Conservation (phyloP, 2,329 filamentous ascomycete genomes). For the Beauveria brongniartii region DNA sequence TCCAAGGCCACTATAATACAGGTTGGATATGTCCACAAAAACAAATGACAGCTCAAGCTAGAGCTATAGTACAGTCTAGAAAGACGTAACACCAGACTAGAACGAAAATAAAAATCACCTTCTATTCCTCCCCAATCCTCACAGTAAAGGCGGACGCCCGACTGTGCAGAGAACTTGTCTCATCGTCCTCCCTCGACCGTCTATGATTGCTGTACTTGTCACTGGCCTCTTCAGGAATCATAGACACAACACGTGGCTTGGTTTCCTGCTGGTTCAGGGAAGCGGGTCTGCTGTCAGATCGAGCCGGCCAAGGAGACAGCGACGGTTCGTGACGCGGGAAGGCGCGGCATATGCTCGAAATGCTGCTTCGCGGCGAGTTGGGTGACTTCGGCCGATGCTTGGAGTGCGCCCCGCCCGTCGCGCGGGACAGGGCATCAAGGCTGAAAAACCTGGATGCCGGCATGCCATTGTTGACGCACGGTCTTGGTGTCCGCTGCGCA, state of each 20-base stretch:
- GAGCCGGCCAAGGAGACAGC: conserved; percentile 9
- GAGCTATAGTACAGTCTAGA: background rate
- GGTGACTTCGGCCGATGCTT: background rate
- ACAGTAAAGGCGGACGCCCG: conserved; percentile 15
- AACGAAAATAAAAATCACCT: background rate
- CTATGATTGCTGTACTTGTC: background rate
- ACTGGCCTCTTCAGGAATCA: conserved; percentile 12
- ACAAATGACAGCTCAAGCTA: background rate
- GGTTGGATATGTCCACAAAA: background rate
- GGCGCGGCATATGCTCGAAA: background rate
- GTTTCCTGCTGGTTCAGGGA: conserved; percentile 1
- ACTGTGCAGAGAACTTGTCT: conserved; percentile 13
- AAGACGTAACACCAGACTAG: background rate
- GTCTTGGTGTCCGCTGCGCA: conserved; percentile 1
- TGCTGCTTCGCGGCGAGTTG: background rate
- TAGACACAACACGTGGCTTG: conserved; percentile 10
- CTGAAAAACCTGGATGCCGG: conserved; percentile 13
- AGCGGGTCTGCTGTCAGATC: background rate
- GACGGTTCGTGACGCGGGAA: conserved; percentile 9
- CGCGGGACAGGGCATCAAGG: conserved; percentile 11
- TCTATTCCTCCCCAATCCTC: conserved; percentile 10
- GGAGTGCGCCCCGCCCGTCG: background rate
- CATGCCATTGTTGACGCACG: background rate
- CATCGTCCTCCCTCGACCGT: conserved; percentile 3
- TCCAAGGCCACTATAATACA: background rate